phyloP scores from a whole-genome alignment of 768 basidiomycete species.

The Mycena rosella region DNA sequence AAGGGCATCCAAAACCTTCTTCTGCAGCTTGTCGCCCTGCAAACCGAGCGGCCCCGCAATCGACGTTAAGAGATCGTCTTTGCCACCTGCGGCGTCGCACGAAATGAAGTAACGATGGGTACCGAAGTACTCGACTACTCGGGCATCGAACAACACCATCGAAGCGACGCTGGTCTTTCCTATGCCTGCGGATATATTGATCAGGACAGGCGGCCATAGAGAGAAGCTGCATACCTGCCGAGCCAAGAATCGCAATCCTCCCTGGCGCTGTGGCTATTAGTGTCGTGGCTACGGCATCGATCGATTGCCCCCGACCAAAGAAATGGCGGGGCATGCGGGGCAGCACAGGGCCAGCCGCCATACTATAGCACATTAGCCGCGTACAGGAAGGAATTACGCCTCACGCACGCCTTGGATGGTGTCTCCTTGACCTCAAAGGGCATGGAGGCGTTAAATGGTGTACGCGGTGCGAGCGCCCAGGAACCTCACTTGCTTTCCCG shows the following conservation, averaged over 20 bases:
- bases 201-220: neutral
- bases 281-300: constrained; percentile 25
- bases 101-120: constrained; percentile 33
- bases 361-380: constrained; percentile 16
- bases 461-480: neutral
- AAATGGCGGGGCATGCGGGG: constrained; percentile 33
- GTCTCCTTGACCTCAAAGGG: constrained; percentile 11
- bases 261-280: constrained; percentile 22
- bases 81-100: constrained; percentile 34
- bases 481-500: constrained; percentile 30
- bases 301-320: constrained; percentile 29
- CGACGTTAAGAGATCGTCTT: constrained; percentile 36
- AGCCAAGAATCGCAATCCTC: constrained; percentile 36
- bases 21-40: constrained; percentile 35
- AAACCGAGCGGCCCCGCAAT: constrained; percentile 33
- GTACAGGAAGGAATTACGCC: neutral
- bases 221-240: constrained; percentile 27
- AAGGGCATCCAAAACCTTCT: constrained; percentile 33
- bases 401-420: constrained; percentile 27
- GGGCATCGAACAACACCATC: constrained; percentile 30
- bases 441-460: constrained; percentile 5
- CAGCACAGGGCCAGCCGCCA: constrained; percentile 30
- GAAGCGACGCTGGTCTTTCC: constrained; percentile 38
- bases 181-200: constrained; percentile 22
- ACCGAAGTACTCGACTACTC: constrained; percentile 33